These are phyloP conservation scores for Claviceps purpurea DNA, from an alignment of 2,329 filamentous ascomycete genomes.

Conservation along the genomic window DNA sequence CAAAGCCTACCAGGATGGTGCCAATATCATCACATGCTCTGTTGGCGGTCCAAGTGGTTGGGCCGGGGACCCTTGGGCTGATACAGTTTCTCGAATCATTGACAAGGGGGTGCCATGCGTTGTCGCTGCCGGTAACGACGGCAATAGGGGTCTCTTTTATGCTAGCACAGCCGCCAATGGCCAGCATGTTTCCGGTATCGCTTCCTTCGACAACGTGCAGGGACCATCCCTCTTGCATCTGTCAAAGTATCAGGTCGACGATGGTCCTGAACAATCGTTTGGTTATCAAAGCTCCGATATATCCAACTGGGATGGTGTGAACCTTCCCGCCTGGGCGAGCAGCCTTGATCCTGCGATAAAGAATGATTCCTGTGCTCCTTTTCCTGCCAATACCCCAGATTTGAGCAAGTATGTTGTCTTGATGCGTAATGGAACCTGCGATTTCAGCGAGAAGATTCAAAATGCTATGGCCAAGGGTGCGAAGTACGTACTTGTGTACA, in stretches of 20 bases:
- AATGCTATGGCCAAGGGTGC: slow-evolving; percentile 42
- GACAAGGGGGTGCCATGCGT: slow-evolving; percentile 39
- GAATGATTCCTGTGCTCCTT: slow-evolving; percentile 37
- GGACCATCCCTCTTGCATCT: slow-evolving; percentile 28
- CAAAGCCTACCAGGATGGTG: slow-evolving; percentile 46
- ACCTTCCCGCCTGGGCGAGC: slow-evolving; percentile 34
- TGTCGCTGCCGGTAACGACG: slow-evolving; percentile 39
- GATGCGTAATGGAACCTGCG: slow-evolving; percentile 44
- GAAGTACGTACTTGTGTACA: slow-evolving; percentile 49
- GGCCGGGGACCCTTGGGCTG: slow-evolving; percentile 37
- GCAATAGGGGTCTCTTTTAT: slow-evolving; percentile 33
- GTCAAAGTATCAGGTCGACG: slow-evolving; percentile 27
- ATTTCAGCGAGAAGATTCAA: slow-evolving; percentile 38
- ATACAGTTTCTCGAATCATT: slow-evolving; percentile 38
- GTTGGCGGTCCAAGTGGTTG: slow-evolving; percentile 39
- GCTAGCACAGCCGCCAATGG: slow-evolving; percentile 34
- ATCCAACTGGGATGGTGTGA: slow-evolving; percentile 29
- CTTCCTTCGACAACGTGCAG: slow-evolving; percentile 34
- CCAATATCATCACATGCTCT: slow-evolving; percentile 42
- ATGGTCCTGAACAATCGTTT: slow-evolving; percentile 22
- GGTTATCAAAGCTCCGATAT: slow-evolving; percentile 30
- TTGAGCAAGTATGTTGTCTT: slow-evolving; percentile 45
- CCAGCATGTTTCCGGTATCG: slow-evolving; percentile 32
- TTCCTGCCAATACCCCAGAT: slow-evolving; percentile 40
- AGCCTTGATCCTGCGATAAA: slow-evolving; percentile 33